Percentiles rank a stretch among this genome's conserved stretches.
phyloP scores from a whole-genome alignment of 306 rosid species.

The Coriaria nepalensis region DNA sequence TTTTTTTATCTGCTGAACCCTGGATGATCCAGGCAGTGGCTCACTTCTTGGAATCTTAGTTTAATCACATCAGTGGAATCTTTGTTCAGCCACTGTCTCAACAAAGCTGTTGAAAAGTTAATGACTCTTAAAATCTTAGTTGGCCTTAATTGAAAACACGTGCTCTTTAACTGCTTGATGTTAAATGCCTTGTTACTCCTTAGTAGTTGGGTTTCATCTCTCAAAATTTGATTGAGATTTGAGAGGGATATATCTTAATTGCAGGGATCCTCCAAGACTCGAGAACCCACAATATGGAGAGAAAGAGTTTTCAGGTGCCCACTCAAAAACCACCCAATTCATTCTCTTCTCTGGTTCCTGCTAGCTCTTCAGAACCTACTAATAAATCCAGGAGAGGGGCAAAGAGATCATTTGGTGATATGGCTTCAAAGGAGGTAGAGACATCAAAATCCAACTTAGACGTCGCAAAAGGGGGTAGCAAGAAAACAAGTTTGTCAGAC shows the following conservation, averaged over 20 bases:
- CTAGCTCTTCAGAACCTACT: conserved; percentile 6
- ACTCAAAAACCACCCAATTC: conserved; percentile 15
- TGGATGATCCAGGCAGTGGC: not conserved
- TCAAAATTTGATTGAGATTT: conserved; percentile 1
- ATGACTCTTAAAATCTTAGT: no score
- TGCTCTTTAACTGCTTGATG: no score
- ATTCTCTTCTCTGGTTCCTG: conserved; percentile 11
- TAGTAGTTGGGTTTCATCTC: not conserved
- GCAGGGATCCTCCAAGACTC: conserved; percentile 12
- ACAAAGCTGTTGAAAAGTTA: no score
- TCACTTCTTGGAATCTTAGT: not conserved
- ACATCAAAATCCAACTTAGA: conserved; percentile 13
- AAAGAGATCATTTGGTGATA: conserved; percentile 9
- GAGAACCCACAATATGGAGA: conserved; percentile 1
- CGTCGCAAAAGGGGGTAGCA: conserved; percentile 8
- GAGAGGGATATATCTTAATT: conserved; percentile 6
- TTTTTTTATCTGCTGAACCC: no score
- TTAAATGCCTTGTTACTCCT: no score
- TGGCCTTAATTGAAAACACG: no score
- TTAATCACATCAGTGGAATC: conserved; percentile 2
- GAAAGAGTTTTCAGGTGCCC: conserved; percentile 16
- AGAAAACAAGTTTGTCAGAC: conserved; percentile 17
- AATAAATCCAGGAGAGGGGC: conserved; percentile 1
- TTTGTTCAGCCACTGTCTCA: no score
- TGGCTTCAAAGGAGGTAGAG: conserved; percentile 7